phyloP scores from a whole-genome alignment of 1,139 yeast genomes.

The Suhomyces atakaporum region DNA sequence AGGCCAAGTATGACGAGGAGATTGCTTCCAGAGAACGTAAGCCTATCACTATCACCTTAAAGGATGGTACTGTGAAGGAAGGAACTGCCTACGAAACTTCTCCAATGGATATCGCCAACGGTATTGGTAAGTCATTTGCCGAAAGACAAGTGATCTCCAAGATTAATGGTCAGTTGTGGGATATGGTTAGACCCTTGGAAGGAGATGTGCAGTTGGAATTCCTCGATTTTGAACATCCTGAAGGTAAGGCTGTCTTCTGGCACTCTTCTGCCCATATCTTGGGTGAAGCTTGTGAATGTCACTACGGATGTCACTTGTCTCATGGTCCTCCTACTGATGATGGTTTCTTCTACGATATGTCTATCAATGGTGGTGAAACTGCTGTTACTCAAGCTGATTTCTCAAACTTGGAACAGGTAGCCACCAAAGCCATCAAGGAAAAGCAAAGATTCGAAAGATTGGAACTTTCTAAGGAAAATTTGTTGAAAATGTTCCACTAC shows the following conservation, averaged over 20 bases:
- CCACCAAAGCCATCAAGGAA: constrained; percentile 90
- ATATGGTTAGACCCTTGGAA: constrained; percentile 92
- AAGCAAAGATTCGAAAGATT: constrained; percentile 95
- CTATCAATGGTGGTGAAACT: constrained; percentile 72
- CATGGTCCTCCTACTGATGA: constrained; percentile 97
- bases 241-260: constrained; percentile 97
- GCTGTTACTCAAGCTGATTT: constrained; percentile 84
- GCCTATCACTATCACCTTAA: constrained; percentile 76
- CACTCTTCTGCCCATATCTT: constrained; percentile 98
- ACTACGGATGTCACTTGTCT: constrained; percentile 85
- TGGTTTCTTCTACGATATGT: constrained; percentile 97
- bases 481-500: constrained; percentile 90
- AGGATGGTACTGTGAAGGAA: constrained; percentile 78
- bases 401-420: constrained; percentile 79
- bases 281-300: constrained; percentile 98
- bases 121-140: constrained; percentile 75
- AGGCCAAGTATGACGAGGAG: constrained; percentile 74
- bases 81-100: constrained; percentile 89
- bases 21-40: constrained; percentile 58
- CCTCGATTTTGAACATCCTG: constrained; percentile 67
- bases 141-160: constrained; percentile 91
- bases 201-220: constrained; percentile 69
- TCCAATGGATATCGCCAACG: constrained; percentile 83
- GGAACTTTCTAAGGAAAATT: constrained; percentile 87
- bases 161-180: constrained; percentile 92